phyloP scores from a whole-genome alignment of 371 early-diverging fungal species.

The Mortierella sp. region DNA sequence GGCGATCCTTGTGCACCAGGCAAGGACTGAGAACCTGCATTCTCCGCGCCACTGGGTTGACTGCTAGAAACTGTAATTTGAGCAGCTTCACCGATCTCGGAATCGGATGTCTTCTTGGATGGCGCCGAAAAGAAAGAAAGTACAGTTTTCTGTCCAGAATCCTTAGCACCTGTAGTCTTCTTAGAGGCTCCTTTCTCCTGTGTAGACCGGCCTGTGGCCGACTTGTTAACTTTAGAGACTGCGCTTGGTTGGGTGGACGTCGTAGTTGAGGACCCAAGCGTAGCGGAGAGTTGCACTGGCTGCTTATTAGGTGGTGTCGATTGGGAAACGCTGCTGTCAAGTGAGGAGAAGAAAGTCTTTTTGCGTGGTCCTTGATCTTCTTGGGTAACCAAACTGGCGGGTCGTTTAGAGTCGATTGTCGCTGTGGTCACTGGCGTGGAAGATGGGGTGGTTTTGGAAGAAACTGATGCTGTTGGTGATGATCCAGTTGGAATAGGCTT shows the following conservation, averaged over 20 bases:
- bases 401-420: conserved; percentile 3
- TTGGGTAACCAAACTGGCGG: background rate
- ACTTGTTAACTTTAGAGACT: background rate
- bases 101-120: conserved; percentile 1
- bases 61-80: background rate
- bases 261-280: background rate
- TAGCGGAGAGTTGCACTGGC: background rate
- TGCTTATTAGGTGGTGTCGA: background rate
- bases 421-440: background rate
- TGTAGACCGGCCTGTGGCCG: background rate
- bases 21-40: background rate
- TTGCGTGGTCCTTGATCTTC: conserved; percentile 1
- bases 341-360: conserved; percentile 3
- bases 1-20: background rate
- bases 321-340: background rate
- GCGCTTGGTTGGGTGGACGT: background rate
- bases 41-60: conserved; percentile 4
- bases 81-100: background rate
- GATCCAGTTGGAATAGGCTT: conserved; percentile 4
- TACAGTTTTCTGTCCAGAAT: conserved; percentile 20
- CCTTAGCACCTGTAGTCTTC: conserved; percentile 5
- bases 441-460: background rate
- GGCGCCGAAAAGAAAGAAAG: conserved; percentile 33
- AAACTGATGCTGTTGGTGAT: background rate
- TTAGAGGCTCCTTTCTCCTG: conserved; percentile 11